These are phyloP conservation scores for Heliocybe sulcata DNA, from an alignment of 1,284 basidiomycete genomes.

Conservation along the genomic window DNA sequence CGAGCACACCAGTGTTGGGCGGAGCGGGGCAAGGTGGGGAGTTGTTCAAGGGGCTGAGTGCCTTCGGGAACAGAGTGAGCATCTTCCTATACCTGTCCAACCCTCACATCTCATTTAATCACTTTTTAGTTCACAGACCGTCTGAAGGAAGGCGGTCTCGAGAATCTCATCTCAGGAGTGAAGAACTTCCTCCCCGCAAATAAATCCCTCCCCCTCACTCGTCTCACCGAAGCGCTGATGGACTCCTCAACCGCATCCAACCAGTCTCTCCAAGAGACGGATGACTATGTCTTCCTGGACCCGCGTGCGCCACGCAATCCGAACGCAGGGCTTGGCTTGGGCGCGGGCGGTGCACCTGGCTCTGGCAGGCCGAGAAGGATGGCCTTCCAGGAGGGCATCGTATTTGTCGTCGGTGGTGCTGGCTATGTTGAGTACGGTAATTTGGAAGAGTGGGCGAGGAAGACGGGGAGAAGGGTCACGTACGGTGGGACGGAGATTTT, in stretches of 20 bases:
- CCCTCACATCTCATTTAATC: background rate
- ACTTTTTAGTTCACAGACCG: constrained; percentile 82
- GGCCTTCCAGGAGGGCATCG: constrained; percentile 85
- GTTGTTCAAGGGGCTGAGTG: constrained; percentile 88
- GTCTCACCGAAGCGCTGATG: constrained; percentile 94
- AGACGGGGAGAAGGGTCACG: constrained; percentile 78
- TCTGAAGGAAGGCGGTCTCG: constrained; percentile 90
- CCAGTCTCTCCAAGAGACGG: constrained; percentile 91
- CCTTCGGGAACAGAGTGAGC: constrained; percentile 81
- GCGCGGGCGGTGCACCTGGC: constrained; percentile 36
- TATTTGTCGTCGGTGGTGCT: constrained; percentile 96
- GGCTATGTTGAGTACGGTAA: constrained; percentile 98
- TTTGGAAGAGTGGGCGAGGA: constrained; percentile 83
- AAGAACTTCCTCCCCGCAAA: constrained; percentile 97
- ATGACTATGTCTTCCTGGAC: constrained; percentile 94
- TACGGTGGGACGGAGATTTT: constrained; percentile 97
- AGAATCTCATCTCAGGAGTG: constrained; percentile 95
- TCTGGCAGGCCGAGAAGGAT: constrained; percentile 52
- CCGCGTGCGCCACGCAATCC: constrained; percentile 69
- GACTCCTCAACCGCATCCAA: constrained; percentile 90
- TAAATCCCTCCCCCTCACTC: constrained; percentile 90
- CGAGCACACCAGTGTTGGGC: constrained; percentile 72
- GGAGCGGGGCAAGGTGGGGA: constrained; percentile 66
- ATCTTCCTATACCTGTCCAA: background rate
- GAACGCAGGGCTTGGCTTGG: constrained; percentile 41